Conservation (phyloP, 305 asterid genomes). For the Salvia sclarea region DNA sequence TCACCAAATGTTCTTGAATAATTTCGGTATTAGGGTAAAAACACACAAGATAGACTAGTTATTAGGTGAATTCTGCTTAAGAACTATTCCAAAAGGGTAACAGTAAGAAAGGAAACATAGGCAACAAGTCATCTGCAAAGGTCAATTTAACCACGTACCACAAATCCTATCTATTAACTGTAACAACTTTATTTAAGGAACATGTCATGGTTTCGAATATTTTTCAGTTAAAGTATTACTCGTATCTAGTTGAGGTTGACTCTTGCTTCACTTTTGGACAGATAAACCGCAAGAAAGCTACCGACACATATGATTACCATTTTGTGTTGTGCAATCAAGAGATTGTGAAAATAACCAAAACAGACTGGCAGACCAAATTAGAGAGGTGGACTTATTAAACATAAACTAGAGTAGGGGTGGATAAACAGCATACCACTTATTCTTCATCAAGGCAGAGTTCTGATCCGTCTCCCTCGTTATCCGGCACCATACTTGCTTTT, state of each 20-base stretch:
- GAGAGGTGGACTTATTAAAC: conserved; percentile 6
- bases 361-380: not conserved
- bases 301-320: too few species aligned
- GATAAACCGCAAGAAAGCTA: too few species aligned
- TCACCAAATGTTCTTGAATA: not conserved
- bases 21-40: not conserved
- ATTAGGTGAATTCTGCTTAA: not conserved
- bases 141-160: not conserved
- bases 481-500: conserved; percentile 77
- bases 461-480: conserved; percentile 75
- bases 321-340: too few species aligned
- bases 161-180: not conserved
- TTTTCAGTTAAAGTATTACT: not conserved
- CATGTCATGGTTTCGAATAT: not conserved
- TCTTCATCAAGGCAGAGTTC: conserved; percentile 61
- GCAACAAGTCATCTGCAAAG: not conserved
- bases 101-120: conserved; percentile 2
- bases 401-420: not conserved
- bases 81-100: not conserved
- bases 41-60: not conserved
- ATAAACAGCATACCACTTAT: conserved; percentile 50
- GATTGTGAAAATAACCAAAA: not conserved
- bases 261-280: too few species aligned
- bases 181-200: not conserved
- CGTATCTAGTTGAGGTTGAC: not conserved